These are phyloP conservation scores for Sarocladium brachiariae DNA, from an alignment of 2,329 filamentous ascomycete genomes.

Conservation along the genomic window DNA sequence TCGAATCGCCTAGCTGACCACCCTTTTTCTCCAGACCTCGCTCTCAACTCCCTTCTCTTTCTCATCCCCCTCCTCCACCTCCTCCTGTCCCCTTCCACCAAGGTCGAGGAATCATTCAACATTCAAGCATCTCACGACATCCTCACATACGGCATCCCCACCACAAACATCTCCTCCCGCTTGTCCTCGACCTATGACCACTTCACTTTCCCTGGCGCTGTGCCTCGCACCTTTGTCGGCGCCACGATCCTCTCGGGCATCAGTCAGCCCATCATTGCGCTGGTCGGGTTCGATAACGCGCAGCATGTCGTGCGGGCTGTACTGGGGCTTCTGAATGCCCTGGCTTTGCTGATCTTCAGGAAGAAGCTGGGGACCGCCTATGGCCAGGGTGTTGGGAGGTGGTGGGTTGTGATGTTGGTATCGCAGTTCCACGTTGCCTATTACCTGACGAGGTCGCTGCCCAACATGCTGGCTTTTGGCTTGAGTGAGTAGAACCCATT, in stretches of 20 bases:
- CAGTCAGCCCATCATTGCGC: conserved; percentile 57
- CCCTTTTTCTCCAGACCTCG: conserved; percentile 15
- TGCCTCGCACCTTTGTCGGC: conserved; percentile 86
- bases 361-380: conserved; percentile 57
- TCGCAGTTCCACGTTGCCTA: conserved; percentile 91
- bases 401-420: conserved; percentile 72
- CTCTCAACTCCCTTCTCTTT: conserved; percentile 28
- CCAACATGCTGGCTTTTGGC: conserved; percentile 94
- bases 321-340: conserved; percentile 70
- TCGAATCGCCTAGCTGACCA: no score
- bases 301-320: conserved; percentile 65
- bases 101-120: conserved; percentile 98
- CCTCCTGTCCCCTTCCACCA: conserved; percentile 75
- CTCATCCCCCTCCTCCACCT: conserved; percentile 65
- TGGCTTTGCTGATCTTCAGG: conserved; percentile 59
- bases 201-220: conserved; percentile 80
- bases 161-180: conserved; percentile 40
- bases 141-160: conserved; percentile 66
- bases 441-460: conserved; percentile 84
- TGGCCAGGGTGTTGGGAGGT: conserved; percentile 61
- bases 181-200: conserved; percentile 73
- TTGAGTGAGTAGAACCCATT: conserved; percentile 57
- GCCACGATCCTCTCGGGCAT: conserved; percentile 67
- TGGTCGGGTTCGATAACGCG: conserved; percentile 48
- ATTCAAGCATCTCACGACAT: conserved; percentile 92